Base-by-base conservation (phyloP, 768 basidiomycete species). In the Leccinum incarnatum region DNA sequence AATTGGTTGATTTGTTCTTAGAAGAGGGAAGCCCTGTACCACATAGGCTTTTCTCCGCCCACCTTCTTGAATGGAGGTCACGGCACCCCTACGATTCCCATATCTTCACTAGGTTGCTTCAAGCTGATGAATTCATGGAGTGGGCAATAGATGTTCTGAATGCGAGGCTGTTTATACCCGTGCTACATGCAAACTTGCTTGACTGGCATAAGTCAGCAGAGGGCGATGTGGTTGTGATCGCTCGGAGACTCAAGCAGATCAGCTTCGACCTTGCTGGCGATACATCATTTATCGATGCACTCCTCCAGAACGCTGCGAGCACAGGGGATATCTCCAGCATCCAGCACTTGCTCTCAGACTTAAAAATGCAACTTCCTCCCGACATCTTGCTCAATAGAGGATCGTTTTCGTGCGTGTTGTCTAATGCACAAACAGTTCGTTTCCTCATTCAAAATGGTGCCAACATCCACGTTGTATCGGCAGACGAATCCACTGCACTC, bases 91-190 rank as follows among this genome's bases (percentile, higher is more conserved):
- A 14, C 5, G 0, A 19, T 19, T 19, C 14, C n/a, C 12, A 25
- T 47, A 8, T 15, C 7, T 6, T 47, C 14, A 15, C 7, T 2
- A 23, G 21, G 6, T 47, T 47, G 46, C 21, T 47, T 2, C 46
- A 47, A 15, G 15, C 46, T 0, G 46, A 47, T 15, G 21, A 47
- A 25, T 47, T 45, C 42, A 19, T 19, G 0, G 46, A 47, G 10
- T 47, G 46, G 46, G 46, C 0, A 47, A 47, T 8, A 8, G 19
- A 25, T 47, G 23, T 47, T 15, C 10, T 5, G 21, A 14, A 47
- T 7, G 7, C 0, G 42, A 11, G 5, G n/a, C 42, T 0, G 2
- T 0, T 21, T 7, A 15, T 8, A 47, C 46, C n/a, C 2, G 0
- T 12, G 8, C 21, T 23, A 23, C 6, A 23, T 4, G 46, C 10